Evolutionary conservation across 2,329 filamentous ascomycete species (phyloP).

Genomic region (Cercospora brassicicola): DNA sequence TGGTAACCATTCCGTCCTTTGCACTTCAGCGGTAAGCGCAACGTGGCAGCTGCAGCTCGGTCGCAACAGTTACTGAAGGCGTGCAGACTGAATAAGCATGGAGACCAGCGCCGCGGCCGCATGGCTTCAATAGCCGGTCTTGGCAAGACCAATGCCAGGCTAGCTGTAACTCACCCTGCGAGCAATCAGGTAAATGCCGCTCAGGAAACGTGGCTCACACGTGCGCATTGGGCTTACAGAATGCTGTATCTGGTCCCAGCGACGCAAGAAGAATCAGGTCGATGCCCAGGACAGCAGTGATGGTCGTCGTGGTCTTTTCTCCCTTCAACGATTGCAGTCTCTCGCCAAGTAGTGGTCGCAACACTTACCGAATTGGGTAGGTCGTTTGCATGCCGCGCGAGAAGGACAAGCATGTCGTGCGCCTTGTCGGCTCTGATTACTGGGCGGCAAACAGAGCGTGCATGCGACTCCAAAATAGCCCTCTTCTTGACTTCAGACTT

Average conservation of each 20-base stretch:
- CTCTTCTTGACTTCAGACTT: neutral
- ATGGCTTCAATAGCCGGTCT: neutral
- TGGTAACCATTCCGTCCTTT: neutral
- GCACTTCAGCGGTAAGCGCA: neutral
- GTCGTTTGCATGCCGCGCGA: neutral
- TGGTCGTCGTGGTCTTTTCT: neutral
- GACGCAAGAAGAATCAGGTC: neutral
- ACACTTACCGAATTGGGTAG: neutral
- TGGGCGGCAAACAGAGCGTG: neutral
- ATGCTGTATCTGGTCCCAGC: neutral
- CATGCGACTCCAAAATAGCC: neutral
- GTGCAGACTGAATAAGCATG: neutral
- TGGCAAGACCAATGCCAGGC: neutral
- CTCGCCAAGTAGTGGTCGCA: neutral
- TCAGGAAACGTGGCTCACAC: neutral
- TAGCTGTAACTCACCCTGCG: neutral
- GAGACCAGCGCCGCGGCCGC: neutral
- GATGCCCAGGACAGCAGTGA: neutral
- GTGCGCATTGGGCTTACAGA: neutral
- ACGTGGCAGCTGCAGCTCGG: neutral
- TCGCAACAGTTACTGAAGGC: neutral
- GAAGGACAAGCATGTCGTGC: neutral
- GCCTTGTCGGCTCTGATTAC: neutral
- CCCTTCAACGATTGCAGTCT: neutral
- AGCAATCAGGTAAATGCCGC: neutral